A percentile compares a stretch with the other conserved stretches of the same genome.
These are phyloP conservation scores for Globisporangium ultimum DNA, from an alignment of 352 stramenopile species.

Conservation along the genomic window DNA sequence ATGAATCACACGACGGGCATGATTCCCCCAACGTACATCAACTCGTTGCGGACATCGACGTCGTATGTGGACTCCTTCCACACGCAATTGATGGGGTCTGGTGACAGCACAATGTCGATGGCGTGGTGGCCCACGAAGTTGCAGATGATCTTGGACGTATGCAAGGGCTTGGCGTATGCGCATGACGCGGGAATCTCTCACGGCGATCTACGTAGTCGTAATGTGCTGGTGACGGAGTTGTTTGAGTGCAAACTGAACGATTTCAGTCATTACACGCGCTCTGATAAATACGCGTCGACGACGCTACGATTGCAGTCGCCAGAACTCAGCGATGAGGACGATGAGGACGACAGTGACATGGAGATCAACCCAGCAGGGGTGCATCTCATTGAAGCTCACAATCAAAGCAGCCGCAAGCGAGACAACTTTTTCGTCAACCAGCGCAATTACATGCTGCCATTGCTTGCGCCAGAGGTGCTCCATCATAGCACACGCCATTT, in stretches of 20 bases:
- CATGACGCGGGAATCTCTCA: conserved; percentile 54
- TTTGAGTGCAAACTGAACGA: conserved; percentile 64
- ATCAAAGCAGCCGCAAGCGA: not conserved
- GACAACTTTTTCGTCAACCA: conserved; percentile 5
- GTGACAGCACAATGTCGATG: conserved; percentile 22
- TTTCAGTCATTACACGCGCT: conserved; percentile 34
- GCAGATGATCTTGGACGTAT: conserved; percentile 58
- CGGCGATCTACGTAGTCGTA: conserved; percentile 61
- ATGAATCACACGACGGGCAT: conserved; percentile 21
- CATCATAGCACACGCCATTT: conserved; percentile 29
- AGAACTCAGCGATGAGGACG: conserved; percentile 15
- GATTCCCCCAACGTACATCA: not conserved
- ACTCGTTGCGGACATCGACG: not conserved
- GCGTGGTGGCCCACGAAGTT: conserved; percentile 37
- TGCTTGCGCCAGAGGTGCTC: conserved; percentile 48
- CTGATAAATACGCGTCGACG: conserved; percentile 22
- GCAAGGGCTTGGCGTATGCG: conserved; percentile 44
- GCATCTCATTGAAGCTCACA: conserved; percentile 23
- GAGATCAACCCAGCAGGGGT: conserved; percentile 30
- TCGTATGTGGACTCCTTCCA: conserved; percentile 4
- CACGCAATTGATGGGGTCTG: conserved; percentile 11
- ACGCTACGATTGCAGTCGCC: conserved; percentile 11
- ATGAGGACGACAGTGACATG: conserved; percentile 16
- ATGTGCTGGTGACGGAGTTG: conserved; percentile 55
- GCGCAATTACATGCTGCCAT: conserved; percentile 24